Conservation (phyloP, 441 rosid genomes). For the Adansonia rubrostipa region DNA sequence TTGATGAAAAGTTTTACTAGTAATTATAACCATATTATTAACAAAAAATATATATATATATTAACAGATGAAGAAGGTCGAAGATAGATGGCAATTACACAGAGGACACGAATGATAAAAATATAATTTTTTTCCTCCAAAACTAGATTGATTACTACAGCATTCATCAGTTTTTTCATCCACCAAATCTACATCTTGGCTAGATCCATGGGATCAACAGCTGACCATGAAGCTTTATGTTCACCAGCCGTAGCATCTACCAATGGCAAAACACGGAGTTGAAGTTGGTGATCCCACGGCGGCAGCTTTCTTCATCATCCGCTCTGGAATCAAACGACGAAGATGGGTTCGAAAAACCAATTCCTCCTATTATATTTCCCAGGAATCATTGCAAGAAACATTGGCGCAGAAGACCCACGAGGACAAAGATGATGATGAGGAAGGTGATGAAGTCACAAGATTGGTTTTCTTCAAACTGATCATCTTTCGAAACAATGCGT, state of each 20-base stretch:
- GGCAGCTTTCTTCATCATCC: conserved; percentile 29
- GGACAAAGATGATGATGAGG: conserved; percentile 25
- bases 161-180: no score
- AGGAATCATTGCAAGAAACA: background rate
- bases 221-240: no score
- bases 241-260: conserved; percentile 36
- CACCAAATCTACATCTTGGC: no score
- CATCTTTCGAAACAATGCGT: conserved; percentile 38
- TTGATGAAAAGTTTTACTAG: no score
- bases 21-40: no score
- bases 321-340: conserved; percentile 49
- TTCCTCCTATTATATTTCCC: conserved; percentile 26
- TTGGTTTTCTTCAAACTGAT: conserved; percentile 30
- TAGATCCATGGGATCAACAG: no score
- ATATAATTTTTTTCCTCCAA: no score
- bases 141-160: no score
- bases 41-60: no score
- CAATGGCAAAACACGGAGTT: conserved; percentile 35
- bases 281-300: conserved; percentile 41
- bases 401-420: conserved; percentile 21
- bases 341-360: conserved; percentile 31
- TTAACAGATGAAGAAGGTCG: no score
- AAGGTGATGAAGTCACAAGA: conserved; percentile 19
- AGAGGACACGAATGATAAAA: no score
- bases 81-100: no score